These are phyloP conservation scores for Colletotrichum eleusines DNA, from an alignment of 2,329 filamentous ascomycete genomes.

Conservation along the genomic window DNA sequence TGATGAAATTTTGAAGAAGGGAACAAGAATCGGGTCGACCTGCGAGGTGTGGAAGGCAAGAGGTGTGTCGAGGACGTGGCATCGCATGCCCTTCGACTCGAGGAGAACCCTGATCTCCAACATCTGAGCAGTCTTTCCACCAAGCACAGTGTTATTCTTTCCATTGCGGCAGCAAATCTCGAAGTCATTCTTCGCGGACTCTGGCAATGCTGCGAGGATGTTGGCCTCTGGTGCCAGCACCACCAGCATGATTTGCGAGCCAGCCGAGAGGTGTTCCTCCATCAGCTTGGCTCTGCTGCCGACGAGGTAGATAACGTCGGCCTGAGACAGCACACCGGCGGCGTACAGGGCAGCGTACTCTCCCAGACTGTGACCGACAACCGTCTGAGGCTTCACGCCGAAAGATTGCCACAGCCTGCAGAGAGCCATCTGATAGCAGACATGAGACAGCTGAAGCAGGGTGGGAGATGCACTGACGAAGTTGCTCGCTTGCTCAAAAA, in stretches of 20 bases:
- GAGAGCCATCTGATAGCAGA: slow-evolving; percentile 68
- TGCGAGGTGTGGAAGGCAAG: slow-evolving; percentile 67
- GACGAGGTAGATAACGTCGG: slow-evolving; percentile 78
- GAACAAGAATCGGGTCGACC: slow-evolving; percentile 66
- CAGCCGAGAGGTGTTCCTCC: slow-evolving; percentile 71
- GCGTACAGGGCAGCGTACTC: slow-evolving; percentile 80
- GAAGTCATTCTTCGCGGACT: slow-evolving; percentile 45
- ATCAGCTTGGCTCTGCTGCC: slow-evolving; percentile 75
- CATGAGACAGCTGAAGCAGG: slow-evolving; percentile 66
- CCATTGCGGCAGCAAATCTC: slow-evolving; percentile 80
- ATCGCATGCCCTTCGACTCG: slow-evolving; percentile 53
- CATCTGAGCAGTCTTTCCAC: slow-evolving; percentile 57
- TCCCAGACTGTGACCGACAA: slow-evolving; percentile 74
- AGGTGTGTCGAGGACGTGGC: slow-evolving; percentile 60
- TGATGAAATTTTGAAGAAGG: slow-evolving; percentile 63
- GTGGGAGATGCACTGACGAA: slow-evolving; percentile 59
- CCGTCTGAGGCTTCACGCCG: slow-evolving; percentile 66
- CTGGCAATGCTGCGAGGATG: slow-evolving; percentile 58
- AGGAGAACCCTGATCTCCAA: slow-evolving; percentile 56
- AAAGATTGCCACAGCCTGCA: slow-evolving; percentile 66
- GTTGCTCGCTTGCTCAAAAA: slow-evolving; percentile 56
- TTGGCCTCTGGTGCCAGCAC: slow-evolving; percentile 62
- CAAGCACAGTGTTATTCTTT: slow-evolving; percentile 78
- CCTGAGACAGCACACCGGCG: slow-evolving; percentile 76
- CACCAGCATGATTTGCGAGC: slow-evolving; percentile 72